Evolutionary conservation across 495 filamentous ascomycete genomes (phyloP).

Genomic region (Tirmania nivea): DNA sequence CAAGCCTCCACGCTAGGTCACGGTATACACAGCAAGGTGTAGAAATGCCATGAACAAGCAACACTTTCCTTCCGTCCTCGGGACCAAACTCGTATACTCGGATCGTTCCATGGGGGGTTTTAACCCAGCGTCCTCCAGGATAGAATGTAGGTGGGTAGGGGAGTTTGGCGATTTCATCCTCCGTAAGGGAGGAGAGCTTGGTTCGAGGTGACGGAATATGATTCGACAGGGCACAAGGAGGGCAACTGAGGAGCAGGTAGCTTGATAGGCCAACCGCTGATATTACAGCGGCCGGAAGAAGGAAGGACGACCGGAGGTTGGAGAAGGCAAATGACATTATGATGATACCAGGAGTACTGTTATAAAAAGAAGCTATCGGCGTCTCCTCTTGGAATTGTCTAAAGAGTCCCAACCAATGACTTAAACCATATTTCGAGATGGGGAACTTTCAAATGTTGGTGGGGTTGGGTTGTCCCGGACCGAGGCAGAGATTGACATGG

Average conservation of each 20-base stretch:
- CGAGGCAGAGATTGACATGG: too few relatives aligned
- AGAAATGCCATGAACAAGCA: slow-evolving; percentile 70
- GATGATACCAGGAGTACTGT: too few relatives aligned
- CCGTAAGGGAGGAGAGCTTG: slow-evolving; percentile 26
- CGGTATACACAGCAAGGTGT: slow-evolving; percentile 58
- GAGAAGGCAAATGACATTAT: too few relatives aligned
- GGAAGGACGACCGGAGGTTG: too few relatives aligned
- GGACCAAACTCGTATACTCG: slow-evolving; percentile 83
- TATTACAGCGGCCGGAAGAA: too few relatives aligned
- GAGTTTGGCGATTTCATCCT: slow-evolving; percentile 27
- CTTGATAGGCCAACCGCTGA: too few relatives aligned
- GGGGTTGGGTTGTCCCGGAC: too few relatives aligned
- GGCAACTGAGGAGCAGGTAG: background rate
- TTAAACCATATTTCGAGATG: too few relatives aligned
- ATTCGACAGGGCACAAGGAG: background rate
- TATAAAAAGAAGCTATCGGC: too few relatives aligned
- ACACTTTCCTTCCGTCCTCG: slow-evolving; percentile 51
- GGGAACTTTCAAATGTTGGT: too few relatives aligned
- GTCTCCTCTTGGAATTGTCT: too few relatives aligned
- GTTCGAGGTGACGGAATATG: slow-evolving; percentile 29
- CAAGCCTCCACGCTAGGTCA: slow-evolving; percentile 44
- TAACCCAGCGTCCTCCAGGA: slow-evolving; percentile 52
- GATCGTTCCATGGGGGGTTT: slow-evolving; percentile 56
- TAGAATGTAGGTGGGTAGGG: slow-evolving; percentile 56
- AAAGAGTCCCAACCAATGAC: too few relatives aligned